These are phyloP conservation scores for Coemansia sp. DNA, from an alignment of 192 early-diverging fungal species.

Conservation along the genomic window DNA sequence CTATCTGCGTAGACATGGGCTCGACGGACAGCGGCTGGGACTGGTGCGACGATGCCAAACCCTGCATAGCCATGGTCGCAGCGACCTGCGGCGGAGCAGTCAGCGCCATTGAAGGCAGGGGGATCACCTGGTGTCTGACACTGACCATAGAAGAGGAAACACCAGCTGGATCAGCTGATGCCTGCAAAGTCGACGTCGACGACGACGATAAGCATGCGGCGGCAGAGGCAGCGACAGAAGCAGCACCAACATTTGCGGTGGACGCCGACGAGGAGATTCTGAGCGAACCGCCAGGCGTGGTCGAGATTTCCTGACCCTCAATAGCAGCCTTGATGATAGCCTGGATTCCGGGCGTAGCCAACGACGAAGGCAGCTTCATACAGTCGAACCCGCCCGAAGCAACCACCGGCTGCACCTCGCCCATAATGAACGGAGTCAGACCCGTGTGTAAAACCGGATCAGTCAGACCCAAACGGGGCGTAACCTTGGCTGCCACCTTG, in stretches of 20 bases:
- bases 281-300: conserved; percentile 45
- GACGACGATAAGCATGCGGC: not conserved
- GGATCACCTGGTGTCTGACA: not conserved
- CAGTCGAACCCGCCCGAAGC: conserved; percentile 7
- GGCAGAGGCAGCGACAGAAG: not conserved
- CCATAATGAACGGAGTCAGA: conserved; percentile 39
- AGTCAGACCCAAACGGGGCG: conserved; percentile 26
- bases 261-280: conserved; percentile 12
- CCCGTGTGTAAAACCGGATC: conserved; percentile 44
- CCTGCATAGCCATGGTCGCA: not conserved
- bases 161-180: not conserved
- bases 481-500: conserved; percentile 8
- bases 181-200: not conserved
- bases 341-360: conserved; percentile 35
- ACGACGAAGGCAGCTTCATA: conserved; percentile 12
- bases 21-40: not conserved
- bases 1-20: conserved; percentile 2
- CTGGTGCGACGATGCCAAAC: not conserved
- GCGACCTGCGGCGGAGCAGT: conserved; percentile 5
- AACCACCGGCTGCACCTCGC: conserved; percentile 24
- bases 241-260: not conserved
- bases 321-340: conserved; percentile 33
- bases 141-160: not conserved
- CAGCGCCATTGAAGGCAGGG: not conserved
- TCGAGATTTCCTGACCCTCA: conserved; percentile 29